Percentiles rank a stretch among this genome's conserved stretches.
Evolutionary conservation across 257 asterid species (phyloP).

Genomic region (Solanum tacnaense): DNA sequence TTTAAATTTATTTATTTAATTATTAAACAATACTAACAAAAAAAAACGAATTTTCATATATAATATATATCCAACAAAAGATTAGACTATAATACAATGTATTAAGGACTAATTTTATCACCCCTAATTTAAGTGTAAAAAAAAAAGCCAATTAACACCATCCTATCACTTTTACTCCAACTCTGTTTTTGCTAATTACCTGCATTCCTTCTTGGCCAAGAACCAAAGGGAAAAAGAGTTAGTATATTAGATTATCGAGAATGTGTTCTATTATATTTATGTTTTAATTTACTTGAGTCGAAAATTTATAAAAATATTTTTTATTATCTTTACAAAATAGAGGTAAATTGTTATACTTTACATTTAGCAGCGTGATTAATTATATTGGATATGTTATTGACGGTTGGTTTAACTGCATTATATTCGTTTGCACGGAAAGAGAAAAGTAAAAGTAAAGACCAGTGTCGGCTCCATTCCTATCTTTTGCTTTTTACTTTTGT

Average conservation of each 20-base stretch:
- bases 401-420: neutral
- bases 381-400: neutral
- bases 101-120: neutral
- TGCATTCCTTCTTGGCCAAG: neutral
- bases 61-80: neutral
- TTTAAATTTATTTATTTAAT: too few species aligned
- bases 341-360: too few species aligned
- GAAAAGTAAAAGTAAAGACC: conserved; percentile 1
- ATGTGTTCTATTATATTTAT: too few species aligned
- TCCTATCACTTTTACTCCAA: neutral
- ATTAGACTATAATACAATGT: too few species aligned
- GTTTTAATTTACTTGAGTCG: too few species aligned
- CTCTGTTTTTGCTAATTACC: neutral
- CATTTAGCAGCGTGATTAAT: fast-evolving
- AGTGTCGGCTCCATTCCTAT: neutral
- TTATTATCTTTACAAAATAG: neutral
- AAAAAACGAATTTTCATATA: neutral
- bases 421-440: neutral
- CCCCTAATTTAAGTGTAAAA: neutral
- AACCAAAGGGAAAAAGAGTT: neutral
- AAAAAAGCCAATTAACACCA: neutral
- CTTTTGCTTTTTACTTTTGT: conserved; percentile 17
- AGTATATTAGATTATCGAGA: too few species aligned
- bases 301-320: too few species aligned
- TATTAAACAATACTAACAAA: neutral